Percentiles rank a stretch among this genome's conserved stretches.
phyloP scores from a whole-genome alignment of 2,329 filamentous ascomycete genomes.

The Fusarium torulosum region DNA sequence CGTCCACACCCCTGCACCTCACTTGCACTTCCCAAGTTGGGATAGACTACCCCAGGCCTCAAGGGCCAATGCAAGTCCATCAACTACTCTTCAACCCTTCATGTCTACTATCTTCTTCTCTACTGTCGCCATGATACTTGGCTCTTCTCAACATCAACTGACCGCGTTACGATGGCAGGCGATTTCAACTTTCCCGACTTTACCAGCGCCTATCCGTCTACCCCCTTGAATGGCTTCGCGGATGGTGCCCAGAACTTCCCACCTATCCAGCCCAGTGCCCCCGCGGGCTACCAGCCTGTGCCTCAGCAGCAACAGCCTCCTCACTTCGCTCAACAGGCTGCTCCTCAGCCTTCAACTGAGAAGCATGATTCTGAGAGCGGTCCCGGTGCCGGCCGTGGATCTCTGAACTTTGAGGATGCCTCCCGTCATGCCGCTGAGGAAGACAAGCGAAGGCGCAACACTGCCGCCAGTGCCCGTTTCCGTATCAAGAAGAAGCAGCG shows the following conservation, averaged over 20 bases:
- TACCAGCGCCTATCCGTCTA: slow-evolving; percentile 63
- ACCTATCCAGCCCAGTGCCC: slow-evolving; percentile 66
- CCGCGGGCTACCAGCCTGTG: slow-evolving; percentile 58
- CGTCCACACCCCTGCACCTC: slow-evolving; percentile 40
- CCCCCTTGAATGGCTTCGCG: slow-evolving; percentile 59
- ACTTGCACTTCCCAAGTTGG: slow-evolving; percentile 47
- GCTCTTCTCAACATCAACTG: slow-evolving; percentile 43
- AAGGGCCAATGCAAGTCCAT: slow-evolving; percentile 37
- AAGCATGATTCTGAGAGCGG: slow-evolving; percentile 62
- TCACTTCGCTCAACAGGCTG: slow-evolving; percentile 50
- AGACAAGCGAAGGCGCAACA: slow-evolving; percentile 90
- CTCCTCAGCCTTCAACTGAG: slow-evolving; percentile 53
- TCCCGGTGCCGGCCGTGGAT: slow-evolving; percentile 54
- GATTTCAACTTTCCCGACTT: slow-evolving; percentile 71
- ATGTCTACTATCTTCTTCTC: slow-evolving; percentile 32
- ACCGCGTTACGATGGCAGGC: slow-evolving; percentile 62
- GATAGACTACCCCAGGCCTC: slow-evolving; percentile 42
- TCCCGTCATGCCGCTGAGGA: slow-evolving; percentile 84
- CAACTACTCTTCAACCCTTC: slow-evolving; percentile 39
- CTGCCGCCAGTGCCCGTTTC: slow-evolving; percentile 88
- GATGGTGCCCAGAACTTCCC: slow-evolving; percentile 58
- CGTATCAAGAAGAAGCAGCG: slow-evolving; percentile 97
- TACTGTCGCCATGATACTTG: slow-evolving; percentile 43
- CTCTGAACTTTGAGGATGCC: slow-evolving; percentile 74
- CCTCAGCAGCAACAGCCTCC: slow-evolving; percentile 51